Evolutionary conservation across 1,139 yeast genomes (phyloP).

Genomic region (Hanseniaspora uvarum): DNA sequence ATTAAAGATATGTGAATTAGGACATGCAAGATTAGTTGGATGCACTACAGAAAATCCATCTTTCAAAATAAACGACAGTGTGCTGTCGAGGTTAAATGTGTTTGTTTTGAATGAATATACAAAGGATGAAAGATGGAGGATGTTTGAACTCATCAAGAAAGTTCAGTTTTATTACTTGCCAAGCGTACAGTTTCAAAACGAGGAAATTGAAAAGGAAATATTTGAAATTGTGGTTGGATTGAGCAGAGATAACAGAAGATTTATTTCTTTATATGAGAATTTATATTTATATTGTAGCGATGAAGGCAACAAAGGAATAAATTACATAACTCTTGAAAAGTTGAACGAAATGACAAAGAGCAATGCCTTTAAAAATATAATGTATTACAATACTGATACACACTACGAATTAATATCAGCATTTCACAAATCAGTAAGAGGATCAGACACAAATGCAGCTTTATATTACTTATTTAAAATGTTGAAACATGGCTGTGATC

Average conservation of each 20-base stretch:
- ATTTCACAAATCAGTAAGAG: slow-evolving; percentile 82
- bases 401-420: slow-evolving; percentile 95
- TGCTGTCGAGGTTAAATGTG: slow-evolving; percentile 78
- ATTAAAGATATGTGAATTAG: slow-evolving; percentile 61
- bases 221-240: slow-evolving; percentile 1
- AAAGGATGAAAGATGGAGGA: slow-evolving; percentile 35
- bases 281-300: slow-evolving; percentile 29
- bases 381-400: slow-evolving; percentile 80
- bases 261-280: slow-evolving; percentile 69
- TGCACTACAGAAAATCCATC: slow-evolving; percentile 98
- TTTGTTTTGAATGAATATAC: slow-evolving; percentile 64
- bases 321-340: slow-evolving; percentile 16
- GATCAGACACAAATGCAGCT: slow-evolving; percentile 82
- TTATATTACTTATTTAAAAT: slow-evolving; percentile 74
- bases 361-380: slow-evolving; percentile 37
- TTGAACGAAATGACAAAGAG: slow-evolving; percentile 24
- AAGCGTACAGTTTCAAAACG: slow-evolving; percentile 39
- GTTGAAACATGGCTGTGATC: slow-evolving; percentile 90
- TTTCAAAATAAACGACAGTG: slow-evolving; percentile 76
- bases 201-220: slow-evolving; percentile 24
- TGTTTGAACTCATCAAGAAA: slow-evolving; percentile 32
- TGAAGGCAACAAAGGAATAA: neutral
- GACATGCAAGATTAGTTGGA: slow-evolving; percentile 62
- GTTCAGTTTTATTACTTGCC: slow-evolving; percentile 50
- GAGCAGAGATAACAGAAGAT: slow-evolving; percentile 79